phyloP scores from a whole-genome alignment of 176 grass and related monocot species.

The Alloteropsis semialata region DNA sequence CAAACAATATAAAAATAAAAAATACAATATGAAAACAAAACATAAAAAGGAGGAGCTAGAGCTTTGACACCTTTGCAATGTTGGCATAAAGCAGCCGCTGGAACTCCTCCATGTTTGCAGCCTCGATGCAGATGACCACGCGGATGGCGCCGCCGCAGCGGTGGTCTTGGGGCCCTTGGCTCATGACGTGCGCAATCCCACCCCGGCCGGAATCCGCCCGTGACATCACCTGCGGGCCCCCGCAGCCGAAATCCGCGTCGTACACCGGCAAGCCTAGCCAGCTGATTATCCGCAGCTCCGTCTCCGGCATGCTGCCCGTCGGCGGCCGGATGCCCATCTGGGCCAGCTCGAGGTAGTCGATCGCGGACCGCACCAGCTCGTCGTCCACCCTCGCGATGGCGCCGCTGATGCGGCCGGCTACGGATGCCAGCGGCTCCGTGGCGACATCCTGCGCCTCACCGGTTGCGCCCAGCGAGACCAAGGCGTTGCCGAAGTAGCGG shows the following conservation, averaged over 20 bases:
- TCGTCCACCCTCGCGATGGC: constrained; percentile 12
- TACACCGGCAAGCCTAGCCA: constrained; percentile 45
- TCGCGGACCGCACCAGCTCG: constrained; percentile 25
- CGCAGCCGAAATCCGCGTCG: constrained; percentile 47
- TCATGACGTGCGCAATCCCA: constrained; percentile 19
- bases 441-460: background rate
- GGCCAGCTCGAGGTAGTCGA: constrained; percentile 36
- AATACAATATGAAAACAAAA: no score
- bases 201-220: background rate
- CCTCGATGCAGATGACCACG: background rate
- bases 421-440: constrained; percentile 14
- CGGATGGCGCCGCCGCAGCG: background rate
- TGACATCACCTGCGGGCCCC: constrained; percentile 28
- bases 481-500: constrained; percentile 36
- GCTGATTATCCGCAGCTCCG: constrained; percentile 24
- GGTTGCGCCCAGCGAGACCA: constrained; percentile 19
- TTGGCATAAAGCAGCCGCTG: background rate
- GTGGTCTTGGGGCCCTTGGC: background rate
- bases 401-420: background rate
- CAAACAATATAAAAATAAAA: no score
- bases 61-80: background rate
- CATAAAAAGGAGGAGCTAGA: no score
- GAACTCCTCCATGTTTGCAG: background rate
- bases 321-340: background rate
- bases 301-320: constrained; percentile 2